These are phyloP conservation scores for Teratosphaeria epicoccoides DNA, from an alignment of 2,329 filamentous ascomycete species.

Conservation along the genomic window DNA sequence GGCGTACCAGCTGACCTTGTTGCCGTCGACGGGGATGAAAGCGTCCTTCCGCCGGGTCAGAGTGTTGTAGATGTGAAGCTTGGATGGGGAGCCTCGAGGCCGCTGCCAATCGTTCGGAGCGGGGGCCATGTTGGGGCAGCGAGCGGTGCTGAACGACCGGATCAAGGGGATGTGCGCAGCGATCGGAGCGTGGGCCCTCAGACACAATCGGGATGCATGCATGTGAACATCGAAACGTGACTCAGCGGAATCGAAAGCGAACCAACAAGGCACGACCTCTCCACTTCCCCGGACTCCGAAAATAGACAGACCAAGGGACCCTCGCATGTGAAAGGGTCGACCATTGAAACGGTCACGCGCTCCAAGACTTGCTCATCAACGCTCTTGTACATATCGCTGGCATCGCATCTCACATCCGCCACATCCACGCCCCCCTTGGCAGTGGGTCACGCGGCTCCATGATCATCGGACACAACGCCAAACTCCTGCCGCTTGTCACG, in stretches of 20 bases:
- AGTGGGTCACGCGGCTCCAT: background rate
- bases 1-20: constrained; percentile 73
- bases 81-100: constrained; percentile 17
- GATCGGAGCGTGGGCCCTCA: background rate
- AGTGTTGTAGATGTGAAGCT: constrained; percentile 70
- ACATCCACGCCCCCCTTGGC: background rate
- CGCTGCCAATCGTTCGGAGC: background rate
- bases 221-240: background rate
- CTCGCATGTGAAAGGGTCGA: background rate
- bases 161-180: too few species aligned
- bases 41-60: constrained; percentile 63
- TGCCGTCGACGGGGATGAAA: constrained; percentile 61
- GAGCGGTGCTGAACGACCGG: background rate
- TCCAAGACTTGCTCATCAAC: too few species aligned
- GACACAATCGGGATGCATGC: background rate
- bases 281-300: background rate
- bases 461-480: background rate
- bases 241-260: background rate
- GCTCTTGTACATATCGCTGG: background rate
- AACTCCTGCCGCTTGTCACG: background rate
- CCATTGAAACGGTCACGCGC: background rate
- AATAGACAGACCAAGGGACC: too few species aligned
- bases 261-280: too few species aligned
- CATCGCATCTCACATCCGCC: background rate
- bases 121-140: background rate